Evolutionary conservation across 768 basidiomycete species (phyloP).

Genomic region (Kwoniella bestiolae): DNA sequence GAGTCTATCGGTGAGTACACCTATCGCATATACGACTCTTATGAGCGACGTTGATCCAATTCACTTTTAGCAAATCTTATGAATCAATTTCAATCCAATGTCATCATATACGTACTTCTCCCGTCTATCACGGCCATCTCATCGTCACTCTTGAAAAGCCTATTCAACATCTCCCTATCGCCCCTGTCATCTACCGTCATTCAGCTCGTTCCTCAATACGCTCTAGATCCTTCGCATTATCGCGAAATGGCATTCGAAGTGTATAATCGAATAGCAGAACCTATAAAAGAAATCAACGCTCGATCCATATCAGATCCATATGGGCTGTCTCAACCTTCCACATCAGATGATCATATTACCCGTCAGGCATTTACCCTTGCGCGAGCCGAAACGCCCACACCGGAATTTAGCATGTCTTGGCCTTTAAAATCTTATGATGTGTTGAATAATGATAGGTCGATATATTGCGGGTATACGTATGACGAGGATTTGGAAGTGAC

Average conservation of each 20-base stretch:
- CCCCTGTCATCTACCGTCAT: conserved; percentile 10
- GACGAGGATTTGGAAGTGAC: conserved; percentile 10
- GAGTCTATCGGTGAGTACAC: conserved; percentile 23
- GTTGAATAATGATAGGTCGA: conserved; percentile 32
- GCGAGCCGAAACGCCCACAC: conserved; percentile 22
- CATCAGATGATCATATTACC: conserved; percentile 1
- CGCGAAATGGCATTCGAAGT: conserved; percentile 29
- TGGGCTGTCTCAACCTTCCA: neutral
- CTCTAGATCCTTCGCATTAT: neutral
- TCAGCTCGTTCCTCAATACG: conserved; percentile 14
- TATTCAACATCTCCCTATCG: conserved; percentile 5
- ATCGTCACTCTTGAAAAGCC: conserved; percentile 7
- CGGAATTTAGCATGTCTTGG: conserved; percentile 38
- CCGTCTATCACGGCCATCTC: conserved; percentile 8
- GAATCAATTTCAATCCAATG: conserved; percentile 5
- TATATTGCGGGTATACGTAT: conserved; percentile 34
- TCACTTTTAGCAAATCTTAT: conserved; percentile 3
- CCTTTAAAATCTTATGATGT: conserved; percentile 46
- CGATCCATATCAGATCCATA: neutral
- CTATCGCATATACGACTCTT: neutral
- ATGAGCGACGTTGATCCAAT: neutral
- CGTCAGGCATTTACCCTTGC: conserved; percentile 42
- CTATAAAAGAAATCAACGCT: conserved; percentile 9
- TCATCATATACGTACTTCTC: conserved; percentile 34
- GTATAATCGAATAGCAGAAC: conserved; percentile 34